A percentile compares a stretch with the other conserved stretches of the same genome.
Evolutionary conservation across 345 rosid genomes (phyloP).

Genomic region (Aethionema arabicum): DNA sequence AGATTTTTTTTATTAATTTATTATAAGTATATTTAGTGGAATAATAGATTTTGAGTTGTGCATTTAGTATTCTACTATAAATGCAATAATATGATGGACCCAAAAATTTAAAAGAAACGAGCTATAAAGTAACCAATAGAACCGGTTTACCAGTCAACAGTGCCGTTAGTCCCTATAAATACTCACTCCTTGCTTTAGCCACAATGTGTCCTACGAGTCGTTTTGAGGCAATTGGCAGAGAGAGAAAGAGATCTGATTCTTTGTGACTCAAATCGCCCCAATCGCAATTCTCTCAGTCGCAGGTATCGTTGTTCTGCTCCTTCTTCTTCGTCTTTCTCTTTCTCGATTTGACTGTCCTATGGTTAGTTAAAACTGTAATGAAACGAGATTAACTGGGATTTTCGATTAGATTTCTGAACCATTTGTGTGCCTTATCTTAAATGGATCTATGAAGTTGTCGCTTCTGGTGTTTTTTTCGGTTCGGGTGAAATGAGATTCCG

Average conservation of each 20-base stretch:
- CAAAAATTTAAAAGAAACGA: not conserved
- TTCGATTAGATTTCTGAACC: constrained; percentile 11
- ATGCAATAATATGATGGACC: not conserved
- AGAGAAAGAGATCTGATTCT: constrained; percentile 13
- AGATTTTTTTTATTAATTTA: too few relatives aligned
- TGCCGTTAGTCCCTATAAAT: constrained; percentile 35
- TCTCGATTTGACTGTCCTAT: not conserved
- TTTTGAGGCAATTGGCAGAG: not conserved
- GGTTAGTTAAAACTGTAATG: constrained; percentile 9
- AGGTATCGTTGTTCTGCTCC: constrained; percentile 30
- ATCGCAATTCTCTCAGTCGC: not conserved
- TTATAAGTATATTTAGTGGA: too few relatives aligned
- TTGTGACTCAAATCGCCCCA: not conserved
- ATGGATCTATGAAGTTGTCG: constrained; percentile 4
- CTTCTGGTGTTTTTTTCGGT: not conserved
- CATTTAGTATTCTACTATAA: too few relatives aligned
- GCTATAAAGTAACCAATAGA: constrained; percentile 16
- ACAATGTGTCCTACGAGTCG: constrained; percentile 26
- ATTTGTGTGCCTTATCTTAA: not conserved
- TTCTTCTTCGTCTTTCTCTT: not conserved
- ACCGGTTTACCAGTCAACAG: constrained; percentile 33
- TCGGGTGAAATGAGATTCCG: constrained; percentile 6
- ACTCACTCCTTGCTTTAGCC: not conserved
- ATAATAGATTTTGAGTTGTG: too few relatives aligned
- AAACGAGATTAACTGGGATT: not conserved